Percentiles rank a stretch among this genome's conserved stretches.
Evolutionary conservation across 257 asterid genomes (phyloP).

Genomic region (Gynochthodes officinalis): DNA sequence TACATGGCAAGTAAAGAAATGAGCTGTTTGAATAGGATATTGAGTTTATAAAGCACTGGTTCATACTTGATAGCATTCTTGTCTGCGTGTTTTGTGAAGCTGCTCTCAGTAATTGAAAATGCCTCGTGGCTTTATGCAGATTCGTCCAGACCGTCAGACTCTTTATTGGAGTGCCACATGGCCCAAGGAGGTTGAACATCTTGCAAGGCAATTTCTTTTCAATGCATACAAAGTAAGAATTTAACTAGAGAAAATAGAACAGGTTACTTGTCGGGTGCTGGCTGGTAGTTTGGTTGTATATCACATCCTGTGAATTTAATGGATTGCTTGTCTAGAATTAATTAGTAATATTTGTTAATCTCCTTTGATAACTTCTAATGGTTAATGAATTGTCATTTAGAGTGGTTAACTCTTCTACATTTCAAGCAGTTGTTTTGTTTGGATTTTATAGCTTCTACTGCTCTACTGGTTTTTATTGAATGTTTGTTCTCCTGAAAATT

Average conservation of each 20-base stretch:
- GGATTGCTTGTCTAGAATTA: background rate
- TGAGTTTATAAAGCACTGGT: background rate
- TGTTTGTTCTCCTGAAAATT: background rate
- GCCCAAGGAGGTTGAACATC: slow-evolving; percentile 99
- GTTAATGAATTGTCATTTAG: background rate
- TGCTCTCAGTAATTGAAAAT: background rate
- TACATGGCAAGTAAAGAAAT: background rate
- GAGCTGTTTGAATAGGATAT: background rate
- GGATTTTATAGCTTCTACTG: background rate
- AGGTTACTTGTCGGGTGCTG: background rate
- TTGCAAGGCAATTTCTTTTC: slow-evolving; percentile 69
- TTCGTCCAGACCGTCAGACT: slow-evolving; percentile 98
- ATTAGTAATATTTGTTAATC: background rate
- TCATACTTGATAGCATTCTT: background rate
- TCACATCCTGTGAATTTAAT: background rate
- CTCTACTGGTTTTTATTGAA: too few species aligned
- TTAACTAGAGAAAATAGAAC: background rate
- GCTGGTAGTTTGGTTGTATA: background rate
- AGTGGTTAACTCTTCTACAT: background rate
- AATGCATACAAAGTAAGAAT: slow-evolving; percentile 77
- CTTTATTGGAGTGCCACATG: slow-evolving; percentile 99
- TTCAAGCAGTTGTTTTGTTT: background rate
- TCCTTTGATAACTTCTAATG: background rate
- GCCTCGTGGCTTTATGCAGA: slow-evolving; percentile 41
- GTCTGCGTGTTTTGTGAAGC: background rate